Base-by-base conservation (phyloP, 345 rosid species). In the Ceriops zippeliana region DNA sequence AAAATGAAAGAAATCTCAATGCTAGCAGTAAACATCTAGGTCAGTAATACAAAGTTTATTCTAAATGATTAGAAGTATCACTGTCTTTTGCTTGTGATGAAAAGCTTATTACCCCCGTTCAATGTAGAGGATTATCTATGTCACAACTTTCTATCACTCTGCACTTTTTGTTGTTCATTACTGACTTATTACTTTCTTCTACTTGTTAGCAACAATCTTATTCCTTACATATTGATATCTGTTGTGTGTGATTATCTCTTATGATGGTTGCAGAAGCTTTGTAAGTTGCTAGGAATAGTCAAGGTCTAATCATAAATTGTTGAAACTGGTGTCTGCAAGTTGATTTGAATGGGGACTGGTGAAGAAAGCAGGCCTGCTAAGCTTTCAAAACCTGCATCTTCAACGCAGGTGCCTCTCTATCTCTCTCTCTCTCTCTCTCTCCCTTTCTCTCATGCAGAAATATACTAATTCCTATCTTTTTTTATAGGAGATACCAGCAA, bases 321-420 rank as follows among this genome's bases (percentile, higher is more conserved):
- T 65, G 75, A 79, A 60, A 46, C 24, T 52, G 34, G 76, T 46
- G 35, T 61, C 21, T 30, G 52, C 5, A n/a, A 70, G 59, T 42
- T 62, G 34, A 67, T 79, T 62, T 47, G 51, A 38, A 89, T 87
- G 97, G 98, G 93, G 71, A 84, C 93, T 5, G 81, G 96, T 52
- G 98, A 91, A 79, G 96, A 90, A 42, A 83, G 79, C 71, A 79
- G 85, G 31, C 80, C 91, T 32, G 68, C 90, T 49, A 93, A 87
- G 75, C 80, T 92, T 76, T 80, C 97, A 58, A 95, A 91, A 72
- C 77, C 92, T 65, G 80, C 90, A 34, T 65, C 93, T 57, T 88
- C 97, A 30, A 66, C 88, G 52, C 96, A 91, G 90, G 98, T 89
- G 3, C 61, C 24, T 58, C 28, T 66, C 16, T 58, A 13, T 46